These are phyloP conservation scores for Setaria italica DNA, from an alignment of 202 grass and related monocot genomes.

Conservation along the genomic window DNA sequence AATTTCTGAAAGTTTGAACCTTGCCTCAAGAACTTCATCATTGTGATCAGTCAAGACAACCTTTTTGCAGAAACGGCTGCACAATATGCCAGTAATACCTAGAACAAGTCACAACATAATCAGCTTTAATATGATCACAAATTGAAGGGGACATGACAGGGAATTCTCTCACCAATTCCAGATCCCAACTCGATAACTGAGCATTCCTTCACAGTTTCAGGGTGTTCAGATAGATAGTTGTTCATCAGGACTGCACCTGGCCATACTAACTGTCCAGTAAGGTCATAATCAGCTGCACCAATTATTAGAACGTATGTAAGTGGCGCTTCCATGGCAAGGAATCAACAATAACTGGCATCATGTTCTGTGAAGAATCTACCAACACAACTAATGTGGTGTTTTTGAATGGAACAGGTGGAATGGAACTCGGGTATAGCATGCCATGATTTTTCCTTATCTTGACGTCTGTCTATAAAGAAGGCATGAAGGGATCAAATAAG, in stretches of 20 bases:
- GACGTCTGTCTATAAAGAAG: background rate
- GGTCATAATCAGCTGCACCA: conserved; percentile 95
- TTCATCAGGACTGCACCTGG: conserved; percentile 93
- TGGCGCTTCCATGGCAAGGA: background rate
- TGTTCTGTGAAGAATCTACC: conserved; percentile 21
- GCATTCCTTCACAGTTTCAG: conserved; percentile 65
- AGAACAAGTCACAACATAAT: conserved; percentile 44
- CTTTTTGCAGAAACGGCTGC: conserved; percentile 77
- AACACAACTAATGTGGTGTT: conserved; percentile 10
- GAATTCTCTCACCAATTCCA: conserved; percentile 79
- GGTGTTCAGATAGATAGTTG: conserved; percentile 82
- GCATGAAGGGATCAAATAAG: background rate
- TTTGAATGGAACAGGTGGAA: background rate
- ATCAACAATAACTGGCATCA: conserved; percentile 2
- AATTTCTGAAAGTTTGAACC: conserved; percentile 49
- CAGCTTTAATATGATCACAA: conserved; percentile 27
- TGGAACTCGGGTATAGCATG: conserved; percentile 21
- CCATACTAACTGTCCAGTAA: conserved; percentile 96
- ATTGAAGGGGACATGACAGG: background rate
- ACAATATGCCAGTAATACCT: conserved; percentile 95
- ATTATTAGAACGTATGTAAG: conserved; percentile 44
- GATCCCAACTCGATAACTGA: conserved; percentile 88
- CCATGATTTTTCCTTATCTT: background rate
- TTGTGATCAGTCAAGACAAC: conserved; percentile 90
- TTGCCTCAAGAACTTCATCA: conserved; percentile 97